phyloP scores from a whole-genome alignment of 495 filamentous ascomycete genomes.

The Aspergillus bridgeri region DNA sequence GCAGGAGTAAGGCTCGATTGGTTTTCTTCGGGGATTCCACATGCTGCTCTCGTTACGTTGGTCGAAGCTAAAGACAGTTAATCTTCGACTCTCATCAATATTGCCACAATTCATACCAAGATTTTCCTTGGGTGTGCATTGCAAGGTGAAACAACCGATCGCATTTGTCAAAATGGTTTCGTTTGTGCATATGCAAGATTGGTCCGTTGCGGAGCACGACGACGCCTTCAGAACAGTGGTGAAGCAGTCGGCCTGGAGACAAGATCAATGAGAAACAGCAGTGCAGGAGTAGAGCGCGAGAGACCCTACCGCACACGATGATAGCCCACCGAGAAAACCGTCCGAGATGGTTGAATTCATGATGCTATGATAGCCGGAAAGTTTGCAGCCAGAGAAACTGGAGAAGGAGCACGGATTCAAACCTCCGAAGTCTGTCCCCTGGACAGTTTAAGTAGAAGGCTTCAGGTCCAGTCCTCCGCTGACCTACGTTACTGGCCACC shows the following conservation, averaged over 20 bases:
- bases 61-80: slow-evolving; percentile 16
- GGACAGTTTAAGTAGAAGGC: neutral
- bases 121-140: slow-evolving; percentile 12
- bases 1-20: slow-evolving; percentile 13
- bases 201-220: slow-evolving; percentile 5
- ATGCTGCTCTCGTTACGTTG: slow-evolving; percentile 19
- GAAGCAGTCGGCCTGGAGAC: slow-evolving; percentile 1
- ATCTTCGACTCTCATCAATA: neutral
- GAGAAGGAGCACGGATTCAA: neutral
- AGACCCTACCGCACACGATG: slow-evolving; percentile 9
- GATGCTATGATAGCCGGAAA: neutral
- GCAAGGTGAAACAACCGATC: slow-evolving; percentile 9
- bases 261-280: neutral
- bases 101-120: slow-evolving; percentile 9
- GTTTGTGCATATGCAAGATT: slow-evolving; percentile 12
- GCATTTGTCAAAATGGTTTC: slow-evolving; percentile 9
- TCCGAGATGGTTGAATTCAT: slow-evolving; percentile 1
- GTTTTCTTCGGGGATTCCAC: slow-evolving; percentile 16
- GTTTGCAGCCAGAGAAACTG: neutral
- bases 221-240: slow-evolving; percentile 2
- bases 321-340: neutral
- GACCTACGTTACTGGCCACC: neutral
- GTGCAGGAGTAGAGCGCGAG: neutral
- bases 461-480: neutral
- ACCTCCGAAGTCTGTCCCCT: neutral